Conservation (phyloP, 768 basidiomycete species). For the Amanita inopinata region DNA sequence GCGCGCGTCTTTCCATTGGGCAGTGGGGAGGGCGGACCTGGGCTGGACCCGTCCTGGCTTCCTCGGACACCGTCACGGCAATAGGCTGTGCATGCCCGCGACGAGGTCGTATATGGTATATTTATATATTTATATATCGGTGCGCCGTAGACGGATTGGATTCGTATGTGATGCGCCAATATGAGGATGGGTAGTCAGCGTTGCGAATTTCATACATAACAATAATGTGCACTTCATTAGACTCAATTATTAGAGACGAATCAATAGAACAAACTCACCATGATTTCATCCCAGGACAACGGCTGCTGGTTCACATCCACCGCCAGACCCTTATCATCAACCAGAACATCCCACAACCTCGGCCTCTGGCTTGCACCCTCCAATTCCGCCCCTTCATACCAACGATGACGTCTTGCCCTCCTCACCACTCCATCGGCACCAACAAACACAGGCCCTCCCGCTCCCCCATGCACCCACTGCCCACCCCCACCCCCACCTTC, state of each 20-base stretch:
- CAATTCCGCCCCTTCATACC: neutral
- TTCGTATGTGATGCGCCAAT: too few relatives aligned
- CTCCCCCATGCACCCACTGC: too few relatives aligned
- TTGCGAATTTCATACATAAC: too few relatives aligned
- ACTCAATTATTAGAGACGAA: too few relatives aligned
- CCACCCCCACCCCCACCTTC: neutral
- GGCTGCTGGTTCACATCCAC: conserved; percentile 8
- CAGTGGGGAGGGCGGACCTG: neutral
- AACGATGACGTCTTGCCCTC: neutral
- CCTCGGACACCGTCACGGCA: conserved; percentile 9
- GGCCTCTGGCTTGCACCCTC: conserved; percentile 24
- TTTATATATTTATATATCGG: too few relatives aligned
- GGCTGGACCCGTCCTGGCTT: neutral
- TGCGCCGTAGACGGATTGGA: too few relatives aligned
- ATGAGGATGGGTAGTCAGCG: too few relatives aligned
- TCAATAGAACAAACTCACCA: conserved; percentile 23
- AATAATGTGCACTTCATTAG: too few relatives aligned
- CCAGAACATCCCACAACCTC: conserved; percentile 36
- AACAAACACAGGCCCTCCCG: too few relatives aligned
- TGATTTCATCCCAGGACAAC: conserved; percentile 29
- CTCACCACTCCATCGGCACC: too few relatives aligned
- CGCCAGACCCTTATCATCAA: conserved; percentile 11
- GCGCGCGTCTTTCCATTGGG: neutral
- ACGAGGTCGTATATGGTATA: too few relatives aligned
- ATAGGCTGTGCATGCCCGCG: conserved; percentile 10